Evolutionary conservation across 2,329 filamentous ascomycete species (phyloP), one percentile per base, ranked within the genome.

Genomic region (Madurella fahalii): DNA sequence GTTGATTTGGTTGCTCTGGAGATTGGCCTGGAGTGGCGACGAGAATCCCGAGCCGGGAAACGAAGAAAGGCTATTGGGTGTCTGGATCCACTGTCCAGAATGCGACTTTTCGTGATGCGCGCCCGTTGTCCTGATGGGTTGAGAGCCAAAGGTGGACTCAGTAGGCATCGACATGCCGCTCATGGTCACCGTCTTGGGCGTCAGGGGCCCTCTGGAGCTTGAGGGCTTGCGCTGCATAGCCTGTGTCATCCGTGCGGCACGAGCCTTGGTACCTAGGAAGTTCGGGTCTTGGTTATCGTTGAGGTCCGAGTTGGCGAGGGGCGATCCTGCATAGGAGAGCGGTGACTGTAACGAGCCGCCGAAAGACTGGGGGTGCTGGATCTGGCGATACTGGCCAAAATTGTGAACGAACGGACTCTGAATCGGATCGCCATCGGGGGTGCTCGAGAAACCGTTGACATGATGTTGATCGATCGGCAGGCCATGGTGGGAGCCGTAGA

Each of bases 11-110:
- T 86, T 81, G 62, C 85, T 86, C 60, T 83, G 80, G 68, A 89
- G 77, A 25, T 82, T 79, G 17, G 79, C 79, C 63, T 84, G 81
- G 65, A 87, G 79, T 2, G 93, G 93, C 0, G 93, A 96, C 7
- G 89, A 87, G 63, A 95, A 90, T 2, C 90, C 90, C 0, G 93
- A 96, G 59, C 93, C 91, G 48, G 90, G 86, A 68, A 90, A 95
- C 9, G 92, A 95, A 31, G 89, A 86, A 20, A 89, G 80, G 68
- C 89, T 95, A 58, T 85, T 87, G 2, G 91, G 89, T 0, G 90
- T 95, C 61, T 89, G 87, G 63, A 95, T 88, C 89, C 91, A 96
- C 67, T 94, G 90, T 55, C 84, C 87, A n/a, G 90, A 91, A 31
- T 90, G 79, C 15, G 87, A 89, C 74, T 95, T 94, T 63, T 91